Evolutionary conservation across 148 eudicot genomes (phyloP), one percentile per base, ranked within the genome.

Genomic region (Polygonum maritimum): DNA sequence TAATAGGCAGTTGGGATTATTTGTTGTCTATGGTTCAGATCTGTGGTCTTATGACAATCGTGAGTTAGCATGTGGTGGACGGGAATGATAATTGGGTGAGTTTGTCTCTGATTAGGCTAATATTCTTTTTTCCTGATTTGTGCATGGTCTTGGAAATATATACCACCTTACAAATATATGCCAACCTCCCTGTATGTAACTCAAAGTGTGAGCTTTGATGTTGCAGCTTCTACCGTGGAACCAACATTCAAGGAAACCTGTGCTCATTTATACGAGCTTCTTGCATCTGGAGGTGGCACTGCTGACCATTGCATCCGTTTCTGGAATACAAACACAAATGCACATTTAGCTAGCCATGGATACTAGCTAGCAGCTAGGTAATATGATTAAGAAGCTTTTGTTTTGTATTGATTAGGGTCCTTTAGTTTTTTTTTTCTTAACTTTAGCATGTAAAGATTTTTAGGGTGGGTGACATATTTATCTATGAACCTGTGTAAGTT

Each of bases 241-340:
- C 84, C 89, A 84, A 63, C 87, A 93, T 83, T 87, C 93, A 39
- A 89, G 91, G 11, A 92, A 91, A 76, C 98, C 97, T 26, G 84
- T 89, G 60, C 98, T 67, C 95, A 94, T 85, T 86, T 94, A 63
- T 85, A 94, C 63, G 98, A 97, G 14, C 89, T 91, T 78, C 90
- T 91, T 55, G 98, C 97, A 77, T 94, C 98, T n/a, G 98, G 98
- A 33, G 98, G 98, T 78, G 97, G 98, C 76, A 91, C 97, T 49
- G 97, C 97, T 82, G 98, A 94, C 80, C 80, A 90, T 51, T 90
- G 97, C 82, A 94, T 94, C 70, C 88, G 98, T 71, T 91, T 94
- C 71, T 91, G 98, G 98, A 91, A 91, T 81, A 94, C 98, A 40
- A 87, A 90, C 65, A 94, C 97, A 22, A 89, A 91, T 73, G 77